Percentiles rank a stretch among this genome's conserved stretches.
Evolutionary conservation across 2,329 filamentous ascomycete species (phyloP).

Genomic region (Paraphaeosphaeria sporulosa): DNA sequence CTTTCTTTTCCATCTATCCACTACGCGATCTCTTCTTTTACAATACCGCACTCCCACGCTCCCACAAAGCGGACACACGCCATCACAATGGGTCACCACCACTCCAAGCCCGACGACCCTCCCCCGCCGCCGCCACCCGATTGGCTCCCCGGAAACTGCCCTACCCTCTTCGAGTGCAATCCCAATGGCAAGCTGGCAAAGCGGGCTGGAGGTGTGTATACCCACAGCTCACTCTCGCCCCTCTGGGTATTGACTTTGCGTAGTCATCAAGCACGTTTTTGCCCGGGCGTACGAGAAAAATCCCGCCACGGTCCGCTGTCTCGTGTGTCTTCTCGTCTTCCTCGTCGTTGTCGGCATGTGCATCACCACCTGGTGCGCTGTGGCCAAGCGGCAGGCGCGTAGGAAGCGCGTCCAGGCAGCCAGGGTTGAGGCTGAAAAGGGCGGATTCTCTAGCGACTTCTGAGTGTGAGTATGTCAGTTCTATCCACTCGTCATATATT

Average conservation of each 20-base stretch:
- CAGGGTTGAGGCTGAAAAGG: background rate
- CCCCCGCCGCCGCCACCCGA: background rate
- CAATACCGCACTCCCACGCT: too few species aligned
- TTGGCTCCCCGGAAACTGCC: background rate
- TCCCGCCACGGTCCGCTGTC: background rate
- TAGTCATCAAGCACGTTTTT: background rate
- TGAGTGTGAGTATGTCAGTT: background rate
- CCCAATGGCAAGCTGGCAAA: background rate
- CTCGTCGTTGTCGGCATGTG: background rate
- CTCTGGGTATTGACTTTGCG: background rate
- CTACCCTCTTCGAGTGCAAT: slow-evolving; percentile 2
- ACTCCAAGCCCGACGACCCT: too few species aligned
- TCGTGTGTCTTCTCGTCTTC: slow-evolving; percentile 1
- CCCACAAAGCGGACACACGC: too few species aligned
- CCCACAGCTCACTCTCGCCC: background rate
- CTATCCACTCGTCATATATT: too few species aligned
- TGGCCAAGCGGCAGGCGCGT: background rate
- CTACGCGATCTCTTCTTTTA: too few species aligned
- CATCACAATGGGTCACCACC: too few species aligned
- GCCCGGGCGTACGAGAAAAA: background rate
- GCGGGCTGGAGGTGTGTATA: background rate
- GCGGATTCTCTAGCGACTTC: too few species aligned
- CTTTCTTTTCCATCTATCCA: too few species aligned
- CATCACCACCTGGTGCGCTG: background rate
- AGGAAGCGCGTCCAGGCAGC: background rate